Evolutionary conservation across 306 rosid species (phyloP), one percentile per base, ranked within the genome.

Genomic region (Cicer judaicum): DNA sequence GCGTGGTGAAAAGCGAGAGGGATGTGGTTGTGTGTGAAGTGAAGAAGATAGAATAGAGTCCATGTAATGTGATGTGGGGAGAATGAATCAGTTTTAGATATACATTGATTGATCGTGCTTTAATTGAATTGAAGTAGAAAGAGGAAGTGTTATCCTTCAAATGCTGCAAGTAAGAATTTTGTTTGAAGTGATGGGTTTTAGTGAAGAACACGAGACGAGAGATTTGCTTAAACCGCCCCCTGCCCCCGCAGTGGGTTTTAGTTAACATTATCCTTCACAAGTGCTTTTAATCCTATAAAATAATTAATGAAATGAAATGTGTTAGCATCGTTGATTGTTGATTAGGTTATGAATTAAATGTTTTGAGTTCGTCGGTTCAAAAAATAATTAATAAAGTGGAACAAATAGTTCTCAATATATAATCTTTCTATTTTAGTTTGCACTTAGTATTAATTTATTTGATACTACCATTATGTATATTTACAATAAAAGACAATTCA

Each of bases 21-120:
- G 29, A 4, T 18, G 14, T 43, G 8, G 21, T 57, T 19, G 70
- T 13, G 76, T 52, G 16, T 78, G 77, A 50, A 79, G 78, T 34
- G 61, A 72, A n/a, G 68, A 47, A 40, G 54, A 12, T 56, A 73
- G 14, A 14, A 79, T 79, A 21, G 79, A 36, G 38, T 79, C 62
- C 83, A 79, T 79, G 75, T 29, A 29, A 29, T 29, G 34, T 29
- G 34, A 29, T 19, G 68, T 12, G 15, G 34, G 49, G 24, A 54
- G 41, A 19, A 8, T 11, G 57, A 1, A 70, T 78, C 57, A 2
- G 57, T 43, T 78, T 36, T 36, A 43, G 66, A 43, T 4, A 62
- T 64, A 63, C 82, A 78, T 78, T 55, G 66, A 70, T 29, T 4
- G 36, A 29, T 29, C 1, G 36, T 4, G 34, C 4, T 24, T 24